Evolutionary conservation across 305 asterid species (phyloP), one percentile per base, ranked within the genome.

Genomic region (Andrographis paniculata): DNA sequence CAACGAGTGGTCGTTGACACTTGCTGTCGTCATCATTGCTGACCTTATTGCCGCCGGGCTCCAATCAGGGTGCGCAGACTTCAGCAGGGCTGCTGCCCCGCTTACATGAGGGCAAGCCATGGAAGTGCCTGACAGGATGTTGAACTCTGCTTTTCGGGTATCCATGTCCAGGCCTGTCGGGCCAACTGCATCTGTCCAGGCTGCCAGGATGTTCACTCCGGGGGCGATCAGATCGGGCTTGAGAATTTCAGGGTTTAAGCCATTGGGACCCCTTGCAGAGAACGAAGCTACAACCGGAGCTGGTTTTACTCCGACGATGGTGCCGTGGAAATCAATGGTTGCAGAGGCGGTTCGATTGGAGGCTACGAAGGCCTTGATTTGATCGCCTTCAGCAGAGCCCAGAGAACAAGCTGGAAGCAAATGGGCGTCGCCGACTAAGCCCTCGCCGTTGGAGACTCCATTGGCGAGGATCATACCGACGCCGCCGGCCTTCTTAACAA

Each of bases 21-120:
- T 72, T 0, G 95, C 91, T 0, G 98, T 89, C 9, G 98, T 89
- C 95, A 89, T 89, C 80, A 89, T 80, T 1, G 98, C 94, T 0
- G 98, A 89, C 59, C 93, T 49, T 45, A 89, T 78, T 0, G 94
- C 96, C 0, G 94, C 98, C 0, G 95, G 95, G 48, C 84, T 78
- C 95, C 98, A 89, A 60, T 82, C 93, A 8, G 98, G 94, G 56
- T 89, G 98, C 0, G 95, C 94, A 1, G 96, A 82, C 57, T 82
- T 89, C 2, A 89, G 87, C 78, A 89, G 54, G 10, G 98, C 95
- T 0, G 98, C 98, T 20, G 96, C 98, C 9, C 95, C 98, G 53
- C 94, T 77, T 0, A 88, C 94, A 47, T 88, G 97, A 22, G 95
- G 97, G 58, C 97, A 88, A 21, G 97, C 85, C 98, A 89, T 89